These are phyloP conservation scores for Luffa acutangula DNA, from an alignment of 306 rosid species.

Conservation along the genomic window DNA sequence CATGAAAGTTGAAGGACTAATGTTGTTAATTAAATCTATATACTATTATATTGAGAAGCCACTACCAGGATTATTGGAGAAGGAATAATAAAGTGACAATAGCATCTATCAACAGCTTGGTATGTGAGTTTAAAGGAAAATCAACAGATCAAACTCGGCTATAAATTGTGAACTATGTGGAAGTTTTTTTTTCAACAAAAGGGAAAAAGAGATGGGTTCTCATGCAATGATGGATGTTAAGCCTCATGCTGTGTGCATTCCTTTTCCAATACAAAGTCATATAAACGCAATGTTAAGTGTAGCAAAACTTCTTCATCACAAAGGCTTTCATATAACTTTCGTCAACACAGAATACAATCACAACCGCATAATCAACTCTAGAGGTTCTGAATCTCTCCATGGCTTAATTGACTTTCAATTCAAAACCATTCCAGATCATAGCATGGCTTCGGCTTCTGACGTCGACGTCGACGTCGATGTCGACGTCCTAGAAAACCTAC, in stretches of 20 bases:
- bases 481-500: conserved; percentile 32
- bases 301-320: background rate
- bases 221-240: background rate
- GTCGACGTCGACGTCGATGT: conserved; percentile 21
- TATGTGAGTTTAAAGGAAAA: no score
- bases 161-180: no score
- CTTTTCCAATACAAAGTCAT: background rate
- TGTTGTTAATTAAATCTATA: no score
- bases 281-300: background rate
- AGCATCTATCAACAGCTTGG: no score
- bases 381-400: background rate
- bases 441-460: conserved; percentile 26
- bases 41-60: no score
- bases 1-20: no score
- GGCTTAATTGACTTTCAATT: background rate
- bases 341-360: background rate
- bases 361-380: background rate
- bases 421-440: conserved; percentile 18
- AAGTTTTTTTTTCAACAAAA: no score
- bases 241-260: background rate
- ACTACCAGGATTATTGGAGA: no score
- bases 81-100: no score
- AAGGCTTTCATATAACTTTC: background rate
- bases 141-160: no score
- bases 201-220: background rate